These are phyloP conservation scores for Pseudogymnoascus pannorum DNA, from an alignment of 2,329 filamentous ascomycete genomes.

Conservation along the genomic window DNA sequence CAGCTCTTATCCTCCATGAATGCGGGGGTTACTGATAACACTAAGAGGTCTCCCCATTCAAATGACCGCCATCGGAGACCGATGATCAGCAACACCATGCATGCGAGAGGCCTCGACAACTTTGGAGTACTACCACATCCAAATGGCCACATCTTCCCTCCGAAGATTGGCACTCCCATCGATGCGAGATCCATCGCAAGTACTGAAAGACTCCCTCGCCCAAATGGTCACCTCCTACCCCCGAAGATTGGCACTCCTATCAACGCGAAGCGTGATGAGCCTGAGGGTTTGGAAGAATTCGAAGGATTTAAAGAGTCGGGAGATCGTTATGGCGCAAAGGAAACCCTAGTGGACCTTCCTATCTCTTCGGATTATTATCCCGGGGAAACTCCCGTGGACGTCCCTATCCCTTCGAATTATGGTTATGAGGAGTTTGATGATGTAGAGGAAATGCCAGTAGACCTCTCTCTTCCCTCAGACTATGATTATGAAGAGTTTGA, in stretches of 20 bases:
- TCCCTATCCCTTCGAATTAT: not conserved
- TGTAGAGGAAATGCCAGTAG: not conserved
- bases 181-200: not conserved
- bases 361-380: not conserved
- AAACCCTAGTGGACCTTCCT: not conserved
- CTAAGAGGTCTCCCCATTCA: not conserved
- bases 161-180: not conserved
- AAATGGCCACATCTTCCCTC: not conserved
- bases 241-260: constrained; percentile 1
- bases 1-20: not conserved
- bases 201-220: not conserved
- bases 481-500: not conserved
- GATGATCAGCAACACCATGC: not conserved
- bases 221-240: not conserved
- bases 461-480: not conserved
- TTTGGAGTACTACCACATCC: not conserved
- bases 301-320: not conserved
- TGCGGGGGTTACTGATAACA: not conserved
- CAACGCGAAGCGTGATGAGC: not conserved
- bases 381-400: not conserved
- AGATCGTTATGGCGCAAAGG: not conserved
- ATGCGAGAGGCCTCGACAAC: not conserved
- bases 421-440: not conserved
- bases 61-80: not conserved
- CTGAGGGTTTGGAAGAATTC: not conserved